Percentiles rank a stretch among this genome's conserved stretches.
These are phyloP conservation scores for Scutellaria galericulata DNA, from an alignment of 257 asterid genomes.

Conservation along the genomic window DNA sequence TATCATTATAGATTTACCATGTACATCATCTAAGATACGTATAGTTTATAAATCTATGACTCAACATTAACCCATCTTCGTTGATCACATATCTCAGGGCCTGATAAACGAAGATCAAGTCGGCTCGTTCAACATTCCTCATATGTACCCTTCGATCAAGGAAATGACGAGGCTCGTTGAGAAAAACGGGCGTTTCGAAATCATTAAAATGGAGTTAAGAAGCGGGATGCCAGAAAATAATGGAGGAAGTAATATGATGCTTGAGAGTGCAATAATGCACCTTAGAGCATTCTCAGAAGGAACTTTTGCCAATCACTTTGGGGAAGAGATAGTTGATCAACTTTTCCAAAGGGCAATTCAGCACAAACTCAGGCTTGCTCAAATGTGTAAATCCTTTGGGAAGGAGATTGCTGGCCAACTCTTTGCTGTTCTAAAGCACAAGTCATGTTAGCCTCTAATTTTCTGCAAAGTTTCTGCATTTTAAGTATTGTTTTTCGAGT, in stretches of 20 bases:
- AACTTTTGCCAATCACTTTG: constrained; percentile 23
- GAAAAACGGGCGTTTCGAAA: constrained; percentile 31
- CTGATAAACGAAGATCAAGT: constrained; percentile 36
- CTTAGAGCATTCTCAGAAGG: constrained; percentile 37
- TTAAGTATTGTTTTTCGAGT: no score
- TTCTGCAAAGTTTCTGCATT: no score
- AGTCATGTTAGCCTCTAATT: not conserved
- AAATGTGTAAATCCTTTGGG: constrained; percentile 33
- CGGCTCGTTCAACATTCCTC: constrained; percentile 46
- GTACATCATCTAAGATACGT: no score
- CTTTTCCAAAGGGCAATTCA: constrained; percentile 26
- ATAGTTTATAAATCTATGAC: no score
- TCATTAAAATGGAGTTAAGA: constrained; percentile 33
- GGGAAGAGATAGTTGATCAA: constrained; percentile 24
- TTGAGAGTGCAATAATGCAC: constrained; percentile 36
- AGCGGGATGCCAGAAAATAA: not conserved
- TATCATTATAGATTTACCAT: no score
- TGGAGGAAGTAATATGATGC: no score
- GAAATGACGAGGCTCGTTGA: constrained; percentile 33
- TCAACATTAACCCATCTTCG: no score
- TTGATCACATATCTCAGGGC: constrained; percentile 33
- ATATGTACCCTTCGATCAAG: constrained; percentile 30
- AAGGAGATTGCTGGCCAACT: constrained; percentile 27
- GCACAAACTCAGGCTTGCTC: constrained; percentile 11
- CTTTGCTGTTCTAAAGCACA: constrained; percentile 38